phyloP scores from a whole-genome alignment of 257 asterid genomes.

The Nicotiana knightiana region DNA sequence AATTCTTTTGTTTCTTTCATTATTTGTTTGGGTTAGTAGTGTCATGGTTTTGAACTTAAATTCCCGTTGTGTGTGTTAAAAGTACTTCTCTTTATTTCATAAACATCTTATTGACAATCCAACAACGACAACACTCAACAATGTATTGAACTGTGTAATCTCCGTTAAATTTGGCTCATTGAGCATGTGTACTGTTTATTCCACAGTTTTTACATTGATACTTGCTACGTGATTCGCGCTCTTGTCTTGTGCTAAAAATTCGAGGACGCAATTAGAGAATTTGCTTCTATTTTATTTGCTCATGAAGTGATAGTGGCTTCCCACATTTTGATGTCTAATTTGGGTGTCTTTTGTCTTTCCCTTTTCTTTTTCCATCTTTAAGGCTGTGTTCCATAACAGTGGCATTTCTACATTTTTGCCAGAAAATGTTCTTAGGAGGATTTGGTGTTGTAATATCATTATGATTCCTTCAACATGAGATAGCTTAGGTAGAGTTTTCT shows the following conservation, averaged over 20 bases:
- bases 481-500: background rate
- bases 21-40: background rate
- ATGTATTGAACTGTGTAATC: background rate
- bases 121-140: background rate
- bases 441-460: too few species aligned
- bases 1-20: background rate
- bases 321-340: background rate
- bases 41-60: background rate
- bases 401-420: background rate
- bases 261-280: background rate
- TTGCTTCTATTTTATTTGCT: background rate
- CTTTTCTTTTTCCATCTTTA: background rate
- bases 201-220: background rate
- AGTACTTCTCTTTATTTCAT: background rate
- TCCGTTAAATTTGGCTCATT: background rate
- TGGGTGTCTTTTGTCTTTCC: background rate
- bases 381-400: background rate
- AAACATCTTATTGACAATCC: background rate
- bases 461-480: background rate
- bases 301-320: background rate
- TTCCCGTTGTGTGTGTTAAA: background rate
- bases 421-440: background rate
- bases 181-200: background rate
- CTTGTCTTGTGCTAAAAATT: background rate
- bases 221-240: background rate